A percentile compares a stretch with the other conserved stretches of the same genome.
These are phyloP conservation scores for Actinomortierella ambigua DNA, from an alignment of 371 early-diverging fungal genomes.

Conservation along the genomic window DNA sequence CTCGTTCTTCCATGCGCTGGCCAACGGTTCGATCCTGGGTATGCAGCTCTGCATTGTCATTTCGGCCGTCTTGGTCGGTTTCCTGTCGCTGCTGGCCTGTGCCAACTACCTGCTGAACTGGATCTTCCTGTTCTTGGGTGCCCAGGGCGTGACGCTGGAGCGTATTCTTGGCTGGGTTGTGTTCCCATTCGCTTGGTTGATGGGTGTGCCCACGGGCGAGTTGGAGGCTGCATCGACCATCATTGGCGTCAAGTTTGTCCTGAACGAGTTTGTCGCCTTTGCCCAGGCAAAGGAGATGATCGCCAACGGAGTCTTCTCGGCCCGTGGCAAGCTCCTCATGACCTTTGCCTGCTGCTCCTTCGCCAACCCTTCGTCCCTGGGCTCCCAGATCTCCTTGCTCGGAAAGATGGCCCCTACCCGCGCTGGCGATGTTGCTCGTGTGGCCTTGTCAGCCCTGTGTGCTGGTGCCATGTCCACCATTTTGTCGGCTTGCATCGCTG, in stretches of 20 bases:
- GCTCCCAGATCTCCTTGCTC: conserved; percentile 84
- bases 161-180: conserved; percentile 78
- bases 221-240: conserved; percentile 70
- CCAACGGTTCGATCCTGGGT: conserved; percentile 86
- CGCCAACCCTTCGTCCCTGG: conserved; percentile 87
- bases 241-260: conserved; percentile 85
- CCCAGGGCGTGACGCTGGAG: conserved; percentile 63
- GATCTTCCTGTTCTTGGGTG: conserved; percentile 76
- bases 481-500: conserved; percentile 85
- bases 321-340: conserved; percentile 58
- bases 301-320: conserved; percentile 8
- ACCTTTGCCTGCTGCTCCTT: conserved; percentile 90
- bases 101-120: conserved; percentile 75
- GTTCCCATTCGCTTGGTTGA: conserved; percentile 80
- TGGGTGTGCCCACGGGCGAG: conserved; percentile 75
- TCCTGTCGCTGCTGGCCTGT: conserved; percentile 72
- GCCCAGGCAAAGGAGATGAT: conserved; percentile 16
- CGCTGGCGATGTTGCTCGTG: conserved; percentile 73
- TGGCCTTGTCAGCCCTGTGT: conserved; percentile 83
- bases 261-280: conserved; percentile 91
- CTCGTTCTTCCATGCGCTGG: conserved; percentile 84
- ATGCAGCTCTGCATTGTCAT: conserved; percentile 79
- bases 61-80: conserved; percentile 75
- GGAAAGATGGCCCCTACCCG: conserved; percentile 85
- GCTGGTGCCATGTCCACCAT: conserved; percentile 84